Evolutionary conservation across 1,139 yeast species (phyloP), one percentile per base, ranked within the genome.

Genomic region (Candida sp.): DNA sequence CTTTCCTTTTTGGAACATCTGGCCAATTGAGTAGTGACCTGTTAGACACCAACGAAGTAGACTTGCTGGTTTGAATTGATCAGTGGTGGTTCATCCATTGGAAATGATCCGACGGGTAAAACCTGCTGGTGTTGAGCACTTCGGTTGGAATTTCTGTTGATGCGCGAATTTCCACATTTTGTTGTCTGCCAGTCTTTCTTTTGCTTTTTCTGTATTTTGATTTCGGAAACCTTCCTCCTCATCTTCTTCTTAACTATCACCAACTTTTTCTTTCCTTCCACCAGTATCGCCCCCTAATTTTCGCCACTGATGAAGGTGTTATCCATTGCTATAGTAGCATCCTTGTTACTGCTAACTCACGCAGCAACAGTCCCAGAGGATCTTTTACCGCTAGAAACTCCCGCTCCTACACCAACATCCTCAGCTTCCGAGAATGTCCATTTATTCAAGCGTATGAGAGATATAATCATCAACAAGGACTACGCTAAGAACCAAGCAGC

Each of bases 391-490:
- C 44, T 46, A 46, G 48, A 52, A 48, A 54, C 57, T 17, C 53
- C 54, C 2, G 53, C 41, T 1, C 55, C 58, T 3, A 47, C 53
- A 23, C 46, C 51, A 34, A 42, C 47, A 9, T 39, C 49, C 7
- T 17, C 55, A n/a, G 17, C 47, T 7, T 9, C 48, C 27, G 28
- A 43, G 40, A 12, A 42, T n/a, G 17, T 44, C 23, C 46, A 48
- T 26, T 52, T 69, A 27, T 63, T 63, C 37, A 75, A 75, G 50
- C 66, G 80, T 46, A 60, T 60, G 32, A 73, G 67, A 52, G 77
- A 73, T 30, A 78, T 69, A 30, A 67, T 77, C 44, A 63, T 76
- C 41, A 74, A 77, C 55, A 73, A 77, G 48, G 75, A 77, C 8
- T 78, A 77, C 61, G 60, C 70, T 34, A 67, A 72, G 48, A 59